These are phyloP conservation scores for Geopyxis carbonaria DNA, from an alignment of 495 filamentous ascomycete species.

Conservation along the genomic window DNA sequence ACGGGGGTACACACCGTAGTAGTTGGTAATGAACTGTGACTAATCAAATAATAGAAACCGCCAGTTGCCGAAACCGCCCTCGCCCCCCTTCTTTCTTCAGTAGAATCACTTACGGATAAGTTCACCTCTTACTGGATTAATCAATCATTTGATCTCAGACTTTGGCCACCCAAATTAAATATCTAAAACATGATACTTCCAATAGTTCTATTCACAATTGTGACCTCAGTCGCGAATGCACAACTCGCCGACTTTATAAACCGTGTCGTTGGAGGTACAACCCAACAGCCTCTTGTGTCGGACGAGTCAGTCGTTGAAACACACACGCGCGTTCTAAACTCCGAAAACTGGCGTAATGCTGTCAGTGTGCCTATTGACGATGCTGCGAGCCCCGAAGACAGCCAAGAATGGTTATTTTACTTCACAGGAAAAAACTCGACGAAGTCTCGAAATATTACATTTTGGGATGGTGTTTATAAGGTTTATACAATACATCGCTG, in stretches of 20 bases:
- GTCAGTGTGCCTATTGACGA: slow-evolving; percentile 7
- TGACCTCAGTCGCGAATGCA: slow-evolving; percentile 2
- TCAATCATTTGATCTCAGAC: no score
- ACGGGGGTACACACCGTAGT: no score
- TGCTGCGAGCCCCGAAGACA: neutral
- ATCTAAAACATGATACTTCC: no score
- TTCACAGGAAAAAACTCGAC: slow-evolving; percentile 22
- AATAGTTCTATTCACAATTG: slow-evolving; percentile 1
- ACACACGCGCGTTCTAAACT: slow-evolving; percentile 12
- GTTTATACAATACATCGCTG: slow-evolving; percentile 4
- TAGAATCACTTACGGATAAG: no score
- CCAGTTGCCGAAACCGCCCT: no score
- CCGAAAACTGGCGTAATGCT: slow-evolving; percentile 19
- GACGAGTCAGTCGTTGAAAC: neutral
- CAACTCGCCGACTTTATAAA: slow-evolving; percentile 4
- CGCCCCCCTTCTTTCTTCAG: no score
- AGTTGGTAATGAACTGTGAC: no score
- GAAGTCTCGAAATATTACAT: slow-evolving; percentile 12
- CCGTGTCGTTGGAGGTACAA: slow-evolving; percentile 3
- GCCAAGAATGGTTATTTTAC: slow-evolving; percentile 21
- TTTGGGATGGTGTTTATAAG: slow-evolving; percentile 21
- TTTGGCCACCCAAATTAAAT: no score
- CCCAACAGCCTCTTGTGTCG: neutral
- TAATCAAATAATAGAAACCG: no score
- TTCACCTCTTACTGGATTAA: no score